Conservation (phyloP, 306 rosid genomes). For the Boehmeria nivea region DNA sequence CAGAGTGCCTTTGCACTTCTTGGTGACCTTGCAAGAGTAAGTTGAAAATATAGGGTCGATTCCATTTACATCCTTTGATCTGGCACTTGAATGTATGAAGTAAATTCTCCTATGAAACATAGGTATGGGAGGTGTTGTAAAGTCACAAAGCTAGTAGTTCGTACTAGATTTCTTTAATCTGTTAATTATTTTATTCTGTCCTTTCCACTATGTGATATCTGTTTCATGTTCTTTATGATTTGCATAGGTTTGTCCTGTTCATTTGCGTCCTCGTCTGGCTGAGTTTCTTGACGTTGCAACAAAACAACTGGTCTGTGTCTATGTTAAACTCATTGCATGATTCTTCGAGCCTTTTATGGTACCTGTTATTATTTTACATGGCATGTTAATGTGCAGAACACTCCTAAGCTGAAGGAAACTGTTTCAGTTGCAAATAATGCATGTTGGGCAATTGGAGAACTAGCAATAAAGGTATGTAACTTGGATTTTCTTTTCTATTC, state of each 20-base stretch:
- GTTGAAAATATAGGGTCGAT: slow-evolving; percentile 26
- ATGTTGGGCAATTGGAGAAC: slow-evolving; percentile 98
- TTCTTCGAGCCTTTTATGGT: slow-evolving; percentile 5
- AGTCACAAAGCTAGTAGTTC: slow-evolving; percentile 4
- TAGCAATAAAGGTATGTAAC: slow-evolving; percentile 83
- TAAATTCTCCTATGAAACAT: not conserved
- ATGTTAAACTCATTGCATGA: slow-evolving; percentile 17
- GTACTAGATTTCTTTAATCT: not conserved
- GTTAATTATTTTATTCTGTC: not conserved
- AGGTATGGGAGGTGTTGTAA: not conserved
- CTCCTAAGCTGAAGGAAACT: slow-evolving; percentile 71
- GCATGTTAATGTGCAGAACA: slow-evolving; percentile 44
- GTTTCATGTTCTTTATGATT: slow-evolving; percentile 16
- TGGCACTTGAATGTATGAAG: not conserved
- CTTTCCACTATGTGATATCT: not conserved
- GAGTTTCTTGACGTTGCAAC: slow-evolving; percentile 84
- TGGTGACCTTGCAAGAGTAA: slow-evolving; percentile 98
- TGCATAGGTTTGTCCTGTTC: slow-evolving; percentile 77
- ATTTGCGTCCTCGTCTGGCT: slow-evolving; percentile 75
- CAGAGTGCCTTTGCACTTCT: slow-evolving; percentile 96
- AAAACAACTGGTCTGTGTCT: slow-evolving; percentile 81
- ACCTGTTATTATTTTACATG: slow-evolving; percentile 21
- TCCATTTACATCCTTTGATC: not conserved
- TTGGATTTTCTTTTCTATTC: not conserved
- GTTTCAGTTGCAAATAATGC: slow-evolving; percentile 98